phyloP scores from a whole-genome alignment of 2,329 filamentous ascomycete species.

The Bisporella sp. region DNA sequence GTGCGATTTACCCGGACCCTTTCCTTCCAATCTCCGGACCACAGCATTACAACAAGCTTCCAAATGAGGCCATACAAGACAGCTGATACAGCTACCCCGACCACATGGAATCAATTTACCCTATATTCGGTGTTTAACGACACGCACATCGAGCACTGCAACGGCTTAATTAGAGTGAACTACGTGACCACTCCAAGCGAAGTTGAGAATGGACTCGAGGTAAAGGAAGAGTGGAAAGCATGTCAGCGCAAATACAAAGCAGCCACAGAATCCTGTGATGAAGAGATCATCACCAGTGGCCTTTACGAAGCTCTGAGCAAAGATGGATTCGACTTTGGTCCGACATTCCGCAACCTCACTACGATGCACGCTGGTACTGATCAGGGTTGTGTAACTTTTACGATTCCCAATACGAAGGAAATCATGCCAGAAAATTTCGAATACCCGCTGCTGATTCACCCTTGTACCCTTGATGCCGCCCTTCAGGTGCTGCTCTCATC shows the following conservation, averaged over 20 bases:
- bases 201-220: background rate
- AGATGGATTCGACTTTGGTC: background rate
- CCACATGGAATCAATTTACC: slow-evolving; percentile 6
- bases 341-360: background rate
- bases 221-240: background rate
- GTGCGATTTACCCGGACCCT: slow-evolving; percentile 35
- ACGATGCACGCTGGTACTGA: background rate
- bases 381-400: background rate
- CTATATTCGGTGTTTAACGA: slow-evolving; percentile 2
- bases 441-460: slow-evolving; percentile 44
- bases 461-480: slow-evolving; percentile 48
- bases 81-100: background rate
- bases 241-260: too few species aligned
- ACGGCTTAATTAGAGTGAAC: background rate
- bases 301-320: background rate
- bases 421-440: slow-evolving; percentile 29
- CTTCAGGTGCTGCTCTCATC: slow-evolving; percentile 5
- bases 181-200: background rate
- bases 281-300: background rate
- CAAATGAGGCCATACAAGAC: background rate
- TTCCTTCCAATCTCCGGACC: slow-evolving; percentile 31
- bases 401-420: slow-evolving; percentile 24
- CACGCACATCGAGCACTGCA: slow-evolving; percentile 1
- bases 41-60: slow-evolving; percentile 14
- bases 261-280: background rate